Percentiles rank a stretch among this genome's conserved stretches.
phyloP scores from a whole-genome alignment of 2,329 filamentous ascomycete genomes.

The Colletotrichum costaricense region DNA sequence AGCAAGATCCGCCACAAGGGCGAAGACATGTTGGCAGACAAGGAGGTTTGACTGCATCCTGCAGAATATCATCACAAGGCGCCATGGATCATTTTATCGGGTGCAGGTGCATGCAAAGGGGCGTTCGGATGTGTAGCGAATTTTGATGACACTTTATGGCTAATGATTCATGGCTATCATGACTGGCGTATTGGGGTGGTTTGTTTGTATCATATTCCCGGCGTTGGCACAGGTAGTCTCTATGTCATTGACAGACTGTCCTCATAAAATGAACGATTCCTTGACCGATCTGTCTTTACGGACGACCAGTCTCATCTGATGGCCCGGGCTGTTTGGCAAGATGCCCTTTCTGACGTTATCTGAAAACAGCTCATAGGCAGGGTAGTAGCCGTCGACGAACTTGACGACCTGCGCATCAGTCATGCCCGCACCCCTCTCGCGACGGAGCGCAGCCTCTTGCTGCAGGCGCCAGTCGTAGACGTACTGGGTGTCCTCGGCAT shows the following conservation, averaged over 20 bases:
- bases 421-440: constrained; percentile 80
- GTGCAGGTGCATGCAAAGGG: neutral
- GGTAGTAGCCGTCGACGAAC: constrained; percentile 79
- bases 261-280: constrained; percentile 61
- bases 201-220: neutral
- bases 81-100: neutral
- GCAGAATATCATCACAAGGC: neutral
- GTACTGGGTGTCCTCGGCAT: constrained; percentile 78
- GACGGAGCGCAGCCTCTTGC: constrained; percentile 79
- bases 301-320: constrained; percentile 72
- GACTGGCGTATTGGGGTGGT: neutral
- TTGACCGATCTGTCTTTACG: constrained; percentile 69
- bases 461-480: constrained; percentile 89
- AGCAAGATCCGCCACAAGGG: constrained; percentile 67
- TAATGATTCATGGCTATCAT: constrained; percentile 24
- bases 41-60: constrained; percentile 41
- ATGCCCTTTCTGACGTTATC: constrained; percentile 69
- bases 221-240: neutral
- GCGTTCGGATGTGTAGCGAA: constrained; percentile 9
- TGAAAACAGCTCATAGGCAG: constrained; percentile 77
- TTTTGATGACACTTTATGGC: constrained; percentile 33
- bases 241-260: neutral
- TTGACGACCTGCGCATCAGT: constrained; percentile 80
- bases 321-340: constrained; percentile 59
- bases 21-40: constrained; percentile 64